Conservation (phyloP, 768 basidiomycete species). For the Udeniomyces megalosporus region DNA sequence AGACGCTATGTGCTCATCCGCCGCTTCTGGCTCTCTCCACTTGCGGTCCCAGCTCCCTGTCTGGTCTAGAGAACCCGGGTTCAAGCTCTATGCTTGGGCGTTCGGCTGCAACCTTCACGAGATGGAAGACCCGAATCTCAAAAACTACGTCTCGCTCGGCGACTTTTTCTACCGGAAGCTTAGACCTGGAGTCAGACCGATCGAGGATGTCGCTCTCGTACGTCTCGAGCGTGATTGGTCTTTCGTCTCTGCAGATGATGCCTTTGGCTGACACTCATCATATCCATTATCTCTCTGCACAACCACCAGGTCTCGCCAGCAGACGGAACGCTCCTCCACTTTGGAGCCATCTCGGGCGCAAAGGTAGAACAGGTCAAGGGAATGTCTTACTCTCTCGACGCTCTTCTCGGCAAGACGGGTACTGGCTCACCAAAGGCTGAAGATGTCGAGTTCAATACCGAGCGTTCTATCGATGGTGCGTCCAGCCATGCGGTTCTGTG, state of each 20-base stretch:
- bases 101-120: conserved; percentile 93
- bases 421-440: conserved; percentile 34
- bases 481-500: no score
- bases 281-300: background rate
- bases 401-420: conserved; percentile 53
- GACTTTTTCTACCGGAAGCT: conserved; percentile 89
- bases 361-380: conserved; percentile 95
- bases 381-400: conserved; percentile 88
- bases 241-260: background rate
- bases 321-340: conserved; percentile 82
- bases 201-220: conserved; percentile 58
- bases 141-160: conserved; percentile 67
- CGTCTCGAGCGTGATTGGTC: conserved; percentile 19
- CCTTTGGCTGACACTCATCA: background rate
- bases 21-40: background rate
- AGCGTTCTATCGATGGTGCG: conserved; percentile 32
- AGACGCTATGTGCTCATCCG: background rate
- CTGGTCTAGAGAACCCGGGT: conserved; percentile 84
- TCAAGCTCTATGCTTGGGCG: conserved; percentile 64
- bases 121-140: conserved; percentile 61
- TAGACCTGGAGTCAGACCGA: conserved; percentile 63
- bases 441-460: conserved; percentile 27
- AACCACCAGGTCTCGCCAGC: conserved; percentile 66
- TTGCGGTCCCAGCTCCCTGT: conserved; percentile 44
- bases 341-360: conserved; percentile 60